Evolutionary conservation across 2,329 filamentous ascomycete species (phyloP).

Genomic region (Penicillium decumbens): DNA sequence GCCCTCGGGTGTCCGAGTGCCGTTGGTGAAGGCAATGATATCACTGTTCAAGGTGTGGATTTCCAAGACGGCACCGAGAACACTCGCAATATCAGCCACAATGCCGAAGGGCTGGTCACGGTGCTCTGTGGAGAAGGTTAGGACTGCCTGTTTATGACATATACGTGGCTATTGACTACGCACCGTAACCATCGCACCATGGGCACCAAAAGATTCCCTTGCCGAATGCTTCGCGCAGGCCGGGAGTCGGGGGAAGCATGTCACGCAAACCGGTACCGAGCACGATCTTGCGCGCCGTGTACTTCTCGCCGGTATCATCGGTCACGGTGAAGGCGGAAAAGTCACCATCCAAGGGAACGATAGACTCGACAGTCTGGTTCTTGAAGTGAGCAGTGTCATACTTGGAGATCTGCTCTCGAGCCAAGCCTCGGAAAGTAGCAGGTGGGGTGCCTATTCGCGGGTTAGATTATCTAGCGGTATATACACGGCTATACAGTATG

Average conservation of each 20-base stretch:
- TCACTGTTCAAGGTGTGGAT: slow-evolving; percentile 53
- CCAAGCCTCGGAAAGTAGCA: slow-evolving; percentile 51
- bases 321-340: slow-evolving; percentile 45
- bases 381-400: slow-evolving; percentile 49
- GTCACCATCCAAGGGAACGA: slow-evolving; percentile 4
- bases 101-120: slow-evolving; percentile 56
- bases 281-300: slow-evolving; percentile 52
- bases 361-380: slow-evolving; percentile 44
- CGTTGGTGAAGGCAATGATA: slow-evolving; percentile 56
- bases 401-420: slow-evolving; percentile 49
- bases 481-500: not conserved
- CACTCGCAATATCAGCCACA: slow-evolving; percentile 44
- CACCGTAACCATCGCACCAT: slow-evolving; percentile 59
- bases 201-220: slow-evolving; percentile 61
- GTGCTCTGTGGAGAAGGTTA: slow-evolving; percentile 39
- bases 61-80: slow-evolving; percentile 48
- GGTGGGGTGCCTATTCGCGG: slow-evolving; percentile 27
- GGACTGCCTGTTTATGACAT: not conserved
- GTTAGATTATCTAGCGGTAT: not conserved
- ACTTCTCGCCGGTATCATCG: slow-evolving; percentile 28
- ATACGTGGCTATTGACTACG: not conserved
- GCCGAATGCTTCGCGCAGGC: slow-evolving; percentile 53
- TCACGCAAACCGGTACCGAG: slow-evolving; percentile 57
- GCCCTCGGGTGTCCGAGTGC: slow-evolving; percentile 48
- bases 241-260: slow-evolving; percentile 52